These are phyloP conservation scores for Mycena crocata DNA, from an alignment of 768 basidiomycete species.

Conservation along the genomic window DNA sequence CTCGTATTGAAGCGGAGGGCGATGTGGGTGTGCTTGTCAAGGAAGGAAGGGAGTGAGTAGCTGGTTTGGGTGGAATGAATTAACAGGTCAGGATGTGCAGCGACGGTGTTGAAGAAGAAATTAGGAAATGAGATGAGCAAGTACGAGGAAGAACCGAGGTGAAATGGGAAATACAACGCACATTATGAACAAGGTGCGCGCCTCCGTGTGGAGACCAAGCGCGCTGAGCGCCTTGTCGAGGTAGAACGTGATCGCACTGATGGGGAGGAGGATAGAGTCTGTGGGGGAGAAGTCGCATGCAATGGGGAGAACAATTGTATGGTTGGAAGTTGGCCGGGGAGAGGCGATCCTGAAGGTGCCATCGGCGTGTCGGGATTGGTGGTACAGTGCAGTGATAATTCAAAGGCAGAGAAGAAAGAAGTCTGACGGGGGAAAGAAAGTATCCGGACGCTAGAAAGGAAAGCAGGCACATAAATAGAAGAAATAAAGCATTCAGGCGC, in stretches of 20 bases:
- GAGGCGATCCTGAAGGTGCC: not conserved
- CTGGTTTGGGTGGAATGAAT: too few species aligned
- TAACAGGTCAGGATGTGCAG: slow-evolving; percentile 55
- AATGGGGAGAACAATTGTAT: slow-evolving; percentile 18
- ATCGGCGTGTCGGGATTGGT: slow-evolving; percentile 2
- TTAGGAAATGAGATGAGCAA: too few species aligned
- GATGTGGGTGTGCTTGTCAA: slow-evolving; percentile 52
- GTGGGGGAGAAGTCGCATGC: slow-evolving; percentile 33
- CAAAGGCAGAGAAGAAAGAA: not conserved
- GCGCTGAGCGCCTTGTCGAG: slow-evolving; percentile 47
- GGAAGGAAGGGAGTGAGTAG: too few species aligned
- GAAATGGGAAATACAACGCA: slow-evolving; percentile 31
- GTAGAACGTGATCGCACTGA: slow-evolving; percentile 46
- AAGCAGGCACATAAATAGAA: too few species aligned
- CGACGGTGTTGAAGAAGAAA: not conserved
- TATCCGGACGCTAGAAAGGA: too few species aligned
- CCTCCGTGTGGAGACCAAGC: slow-evolving; percentile 55
- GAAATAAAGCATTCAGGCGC: too few species aligned
- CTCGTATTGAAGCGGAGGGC: slow-evolving; percentile 61
- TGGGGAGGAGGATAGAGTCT: slow-evolving; percentile 45
- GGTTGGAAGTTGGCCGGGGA: not conserved
- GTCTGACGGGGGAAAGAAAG: slow-evolving; percentile 4
- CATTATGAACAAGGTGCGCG: slow-evolving; percentile 60
- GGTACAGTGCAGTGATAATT: not conserved
- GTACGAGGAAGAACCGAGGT: too few species aligned